Base-by-base conservation (phyloP, 352 stramenopile genomes). In the Phytophthora brassicae region DNA sequence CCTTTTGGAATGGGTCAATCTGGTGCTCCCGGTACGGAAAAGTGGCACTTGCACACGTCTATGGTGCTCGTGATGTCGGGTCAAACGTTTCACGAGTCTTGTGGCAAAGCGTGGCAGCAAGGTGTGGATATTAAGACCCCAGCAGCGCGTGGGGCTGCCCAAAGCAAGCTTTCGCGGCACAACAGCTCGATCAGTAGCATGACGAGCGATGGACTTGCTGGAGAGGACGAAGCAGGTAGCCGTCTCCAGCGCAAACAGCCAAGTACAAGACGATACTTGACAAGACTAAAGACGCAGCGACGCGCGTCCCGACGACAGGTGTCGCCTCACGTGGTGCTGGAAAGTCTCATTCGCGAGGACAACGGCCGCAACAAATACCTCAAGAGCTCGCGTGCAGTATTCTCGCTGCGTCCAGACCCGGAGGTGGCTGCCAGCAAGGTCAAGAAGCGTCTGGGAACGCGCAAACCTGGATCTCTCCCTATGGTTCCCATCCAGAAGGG, bases 1-100 rank as follows among this genome's bases (percentile, higher is more conserved):
- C 86, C 86, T 6, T 95, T 95, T 39, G 86, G 86, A 1, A 95
- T 95, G 86, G 79, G 74, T 17, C 81, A 91, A 70, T 89, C 84
- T 14, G 80, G 81, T 2, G 72, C 80, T 16, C 63, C 66, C 28
- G 72, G 76, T 19, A 79, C 75, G 31, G 84, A 95, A 54, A 92
- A 92, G 62, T 95, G 86, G 86, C 90, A 92, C 26, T 54, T 91
- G 58, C 77, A 88, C 52, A 94, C 79, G 35, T 95, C 86, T 0
- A 92, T 89, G 74, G 86, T 95, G 23, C 79, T 92, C 24, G 71
- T 93, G 14, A 86, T 85, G 65, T 79, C 81, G 12, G 83, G 86
- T 1, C 79, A 93, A 57, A 82, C 76, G 13, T 95, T 95, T 66
- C 86, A 95, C 66, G 86, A 95, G 67, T 90, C 86, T 12, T 95